Percentiles rank a stretch among this genome's conserved stretches.
These are phyloP conservation scores for Pseudogymnoascus sp. DNA, from an alignment of 2,329 filamentous ascomycete species.

Conservation along the genomic window DNA sequence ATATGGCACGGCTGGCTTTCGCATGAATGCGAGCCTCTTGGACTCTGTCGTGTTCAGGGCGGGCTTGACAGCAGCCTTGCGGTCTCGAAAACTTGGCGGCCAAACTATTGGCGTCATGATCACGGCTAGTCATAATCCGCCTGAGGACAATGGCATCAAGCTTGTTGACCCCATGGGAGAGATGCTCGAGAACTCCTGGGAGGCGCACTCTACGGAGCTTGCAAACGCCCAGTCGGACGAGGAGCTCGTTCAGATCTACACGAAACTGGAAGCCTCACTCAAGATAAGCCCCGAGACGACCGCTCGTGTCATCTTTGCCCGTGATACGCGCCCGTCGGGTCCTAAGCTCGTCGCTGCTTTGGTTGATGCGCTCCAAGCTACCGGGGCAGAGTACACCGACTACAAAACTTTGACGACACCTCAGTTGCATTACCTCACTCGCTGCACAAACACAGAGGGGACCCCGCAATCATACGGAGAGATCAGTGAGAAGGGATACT, in stretches of 20 bases:
- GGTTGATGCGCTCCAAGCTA: slow-evolving; percentile 68
- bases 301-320: slow-evolving; percentile 77
- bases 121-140: slow-evolving; percentile 86
- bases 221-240: slow-evolving; percentile 76
- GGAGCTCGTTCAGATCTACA: slow-evolving; percentile 66
- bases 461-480: slow-evolving; percentile 82
- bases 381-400: slow-evolving; percentile 66
- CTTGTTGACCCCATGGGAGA: slow-evolving; percentile 96
- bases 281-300: slow-evolving; percentile 63
- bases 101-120: slow-evolving; percentile 96
- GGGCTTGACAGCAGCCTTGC: slow-evolving; percentile 77
- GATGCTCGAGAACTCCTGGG: slow-evolving; percentile 96
- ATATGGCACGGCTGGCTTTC: slow-evolving; percentile 60
- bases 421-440: slow-evolving; percentile 94
- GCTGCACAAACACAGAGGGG: slow-evolving; percentile 86
- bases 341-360: slow-evolving; percentile 73
- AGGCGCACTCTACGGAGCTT: slow-evolving; percentile 75
- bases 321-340: slow-evolving; percentile 89
- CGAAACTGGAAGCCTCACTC: slow-evolving; percentile 63
- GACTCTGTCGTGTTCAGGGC: slow-evolving; percentile 90
- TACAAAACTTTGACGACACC: slow-evolving; percentile 90
- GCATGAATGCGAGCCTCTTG: slow-evolving; percentile 68
- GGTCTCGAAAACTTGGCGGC: slow-evolving; percentile 80
- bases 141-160: slow-evolving; percentile 86
- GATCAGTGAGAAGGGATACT: slow-evolving; percentile 85